Conservation (phyloP, 805 yeast genomes). For the Yarrowia sp. region DNA sequence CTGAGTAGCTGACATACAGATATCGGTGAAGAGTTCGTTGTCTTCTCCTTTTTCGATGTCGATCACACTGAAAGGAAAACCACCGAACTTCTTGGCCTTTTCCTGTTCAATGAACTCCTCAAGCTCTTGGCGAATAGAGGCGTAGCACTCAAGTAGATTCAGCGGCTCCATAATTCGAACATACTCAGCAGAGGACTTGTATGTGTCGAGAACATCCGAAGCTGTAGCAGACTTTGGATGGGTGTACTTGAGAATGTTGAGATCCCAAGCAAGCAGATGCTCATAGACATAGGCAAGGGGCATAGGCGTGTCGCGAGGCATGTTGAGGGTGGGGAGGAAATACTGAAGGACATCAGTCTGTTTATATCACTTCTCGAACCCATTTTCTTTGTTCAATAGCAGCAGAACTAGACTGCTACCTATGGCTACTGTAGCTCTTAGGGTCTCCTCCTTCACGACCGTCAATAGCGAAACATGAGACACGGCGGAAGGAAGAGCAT, state of each 20-base stretch:
- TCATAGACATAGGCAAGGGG: no score
- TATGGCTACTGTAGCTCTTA: no score
- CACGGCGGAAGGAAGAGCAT: no score
- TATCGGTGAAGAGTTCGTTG: neutral
- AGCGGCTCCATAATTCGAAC: neutral
- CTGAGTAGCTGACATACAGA: neutral
- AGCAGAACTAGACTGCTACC: no score
- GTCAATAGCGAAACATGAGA: no score
- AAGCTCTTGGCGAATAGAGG: neutral
- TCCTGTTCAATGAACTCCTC: neutral
- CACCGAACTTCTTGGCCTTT: neutral
- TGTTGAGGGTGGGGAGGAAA: no score
- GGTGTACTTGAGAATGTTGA: neutral
- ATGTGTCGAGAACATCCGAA: neutral
- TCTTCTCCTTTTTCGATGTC: neutral
- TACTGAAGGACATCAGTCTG: no score
- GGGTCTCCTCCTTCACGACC: no score
- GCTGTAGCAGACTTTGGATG: neutral
- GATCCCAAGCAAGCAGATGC: slow-evolving; percentile 6
- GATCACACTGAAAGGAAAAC: neutral
- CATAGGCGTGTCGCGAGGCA: no score
- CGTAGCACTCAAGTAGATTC: slow-evolving; percentile 1
- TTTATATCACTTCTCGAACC: no score
- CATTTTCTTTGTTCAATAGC: no score
- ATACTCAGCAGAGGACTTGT: neutral